Conservation (phyloP, 1,139 yeast genomes). For the Trichomonascaceae sp. region DNA sequence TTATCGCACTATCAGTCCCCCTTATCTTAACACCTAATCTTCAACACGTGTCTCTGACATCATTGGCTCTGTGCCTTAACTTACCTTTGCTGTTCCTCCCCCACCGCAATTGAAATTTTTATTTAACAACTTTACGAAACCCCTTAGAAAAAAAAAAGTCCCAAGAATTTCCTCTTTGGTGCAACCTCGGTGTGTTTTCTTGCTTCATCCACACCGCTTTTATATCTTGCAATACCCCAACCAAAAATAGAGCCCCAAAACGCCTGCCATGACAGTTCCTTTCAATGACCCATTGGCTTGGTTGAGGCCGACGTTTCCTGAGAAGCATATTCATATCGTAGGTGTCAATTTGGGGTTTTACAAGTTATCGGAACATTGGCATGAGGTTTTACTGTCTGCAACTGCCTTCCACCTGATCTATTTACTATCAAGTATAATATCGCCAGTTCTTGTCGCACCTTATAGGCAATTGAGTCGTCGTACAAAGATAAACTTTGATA, state of each 20-base stretch:
- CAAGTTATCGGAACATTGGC: constrained; percentile 41
- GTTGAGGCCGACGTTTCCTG: constrained; percentile 11
- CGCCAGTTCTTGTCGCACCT: constrained; percentile 43
- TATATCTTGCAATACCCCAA: not conserved
- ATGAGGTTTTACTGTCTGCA: constrained; percentile 45
- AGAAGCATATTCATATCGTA: constrained; percentile 12
- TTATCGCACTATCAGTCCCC: too few species aligned
- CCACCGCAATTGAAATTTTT: not conserved
- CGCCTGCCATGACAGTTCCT: not conserved
- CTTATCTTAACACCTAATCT: not conserved
- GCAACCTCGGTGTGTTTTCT: not conserved
- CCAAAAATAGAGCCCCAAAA: not conserved
- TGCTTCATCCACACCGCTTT: not conserved
- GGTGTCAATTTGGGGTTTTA: constrained; percentile 21
- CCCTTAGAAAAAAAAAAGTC: not conserved
- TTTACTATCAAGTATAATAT: constrained; percentile 39
- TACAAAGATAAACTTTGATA: constrained; percentile 66
- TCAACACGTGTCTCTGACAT: not conserved
- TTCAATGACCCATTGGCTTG: constrained; percentile 17
- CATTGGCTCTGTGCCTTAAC: not conserved
- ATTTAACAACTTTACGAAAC: not conserved
- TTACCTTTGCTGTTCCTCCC: not conserved
- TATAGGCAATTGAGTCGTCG: constrained; percentile 46
- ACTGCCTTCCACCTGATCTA: constrained; percentile 42
- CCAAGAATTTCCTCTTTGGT: not conserved